Percentiles rank a stretch among this genome's conserved stretches.
Conservation (phyloP, 2,329 filamentous ascomycete species). For the Thielaviopsis populi region DNA sequence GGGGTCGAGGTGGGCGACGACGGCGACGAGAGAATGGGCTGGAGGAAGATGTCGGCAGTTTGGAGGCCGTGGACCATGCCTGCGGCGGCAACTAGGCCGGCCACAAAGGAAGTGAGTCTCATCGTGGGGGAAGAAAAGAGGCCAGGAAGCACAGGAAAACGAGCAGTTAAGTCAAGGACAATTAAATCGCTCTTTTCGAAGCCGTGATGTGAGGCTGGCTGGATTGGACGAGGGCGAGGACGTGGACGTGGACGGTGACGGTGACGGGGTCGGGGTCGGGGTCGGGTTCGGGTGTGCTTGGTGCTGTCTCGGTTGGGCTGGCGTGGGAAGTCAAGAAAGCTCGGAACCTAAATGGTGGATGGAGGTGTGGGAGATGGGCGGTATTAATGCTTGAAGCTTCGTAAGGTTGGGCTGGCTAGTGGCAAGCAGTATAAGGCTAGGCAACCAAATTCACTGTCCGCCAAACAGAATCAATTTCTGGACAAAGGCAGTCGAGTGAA, state of each 20-base stretch:
- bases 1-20: conserved; percentile 19
- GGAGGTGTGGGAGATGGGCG: background rate
- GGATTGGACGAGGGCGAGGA: too few relatives aligned
- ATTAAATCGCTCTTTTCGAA: background rate
- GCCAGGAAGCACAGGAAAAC: background rate
- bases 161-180: background rate
- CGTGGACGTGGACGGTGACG: too few relatives aligned
- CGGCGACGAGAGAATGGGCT: conserved; percentile 29
- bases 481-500: background rate
- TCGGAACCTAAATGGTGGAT: background rate
- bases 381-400: background rate
- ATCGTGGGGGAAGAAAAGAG: conserved; percentile 22
- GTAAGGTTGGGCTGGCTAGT: background rate
- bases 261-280: too few relatives aligned
- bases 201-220: background rate
- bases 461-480: background rate
- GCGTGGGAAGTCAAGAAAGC: background rate
- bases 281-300: background rate
- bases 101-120: conserved; percentile 29
- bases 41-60: conserved; percentile 39
- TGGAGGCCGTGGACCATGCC: conserved; percentile 28
- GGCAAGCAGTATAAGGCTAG: background rate
- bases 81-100: conserved; percentile 30
- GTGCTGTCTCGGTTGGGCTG: background rate
- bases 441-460: background rate